phyloP scores from a whole-genome alignment of 768 basidiomycete species.

The Fistulinella prunicolor region DNA sequence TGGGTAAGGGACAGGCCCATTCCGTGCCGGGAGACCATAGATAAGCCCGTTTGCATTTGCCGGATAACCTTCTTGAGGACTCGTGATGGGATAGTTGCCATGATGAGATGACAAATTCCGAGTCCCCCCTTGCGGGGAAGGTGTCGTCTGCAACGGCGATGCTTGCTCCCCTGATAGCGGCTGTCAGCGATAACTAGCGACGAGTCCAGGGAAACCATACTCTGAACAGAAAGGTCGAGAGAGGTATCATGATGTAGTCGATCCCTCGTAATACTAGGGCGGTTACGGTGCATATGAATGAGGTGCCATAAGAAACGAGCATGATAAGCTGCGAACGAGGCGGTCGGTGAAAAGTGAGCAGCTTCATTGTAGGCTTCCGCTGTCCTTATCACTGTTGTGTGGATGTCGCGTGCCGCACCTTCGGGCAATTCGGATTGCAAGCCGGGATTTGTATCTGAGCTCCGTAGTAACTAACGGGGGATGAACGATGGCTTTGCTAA shows the following conservation, averaged over 20 bases:
- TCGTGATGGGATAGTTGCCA: constrained; percentile 15
- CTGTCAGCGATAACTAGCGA: constrained; percentile 9
- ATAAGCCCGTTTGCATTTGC: constrained; percentile 11
- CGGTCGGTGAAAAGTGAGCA: constrained; percentile 55
- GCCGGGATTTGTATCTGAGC: constrained; percentile 53
- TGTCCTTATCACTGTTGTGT: constrained; percentile 60
- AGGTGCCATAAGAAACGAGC: constrained; percentile 75
- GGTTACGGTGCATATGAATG: constrained; percentile 57
- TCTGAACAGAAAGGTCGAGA: constrained; percentile 56
- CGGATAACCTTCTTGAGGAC: constrained; percentile 19
- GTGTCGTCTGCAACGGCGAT: constrained; percentile 21
- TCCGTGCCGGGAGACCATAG: constrained; percentile 14
- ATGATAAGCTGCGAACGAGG: constrained; percentile 70
- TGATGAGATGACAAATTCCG: constrained; percentile 11
- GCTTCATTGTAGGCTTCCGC: constrained; percentile 80
- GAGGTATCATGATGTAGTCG: constrained; percentile 40
- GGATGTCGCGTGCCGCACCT: constrained; percentile 61
- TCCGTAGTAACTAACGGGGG: constrained; percentile 59
- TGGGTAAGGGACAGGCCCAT: constrained; percentile 16
- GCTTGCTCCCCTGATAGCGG: constrained; percentile 17
- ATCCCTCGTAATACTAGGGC: constrained; percentile 39
- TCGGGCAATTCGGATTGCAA: constrained; percentile 60
- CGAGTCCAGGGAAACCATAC: constrained; percentile 31
- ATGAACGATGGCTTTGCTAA: constrained; percentile 1
- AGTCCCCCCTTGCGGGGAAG: constrained; percentile 20